Base-by-base conservation (phyloP, 768 basidiomycete genomes). In the Suillus americanus region DNA sequence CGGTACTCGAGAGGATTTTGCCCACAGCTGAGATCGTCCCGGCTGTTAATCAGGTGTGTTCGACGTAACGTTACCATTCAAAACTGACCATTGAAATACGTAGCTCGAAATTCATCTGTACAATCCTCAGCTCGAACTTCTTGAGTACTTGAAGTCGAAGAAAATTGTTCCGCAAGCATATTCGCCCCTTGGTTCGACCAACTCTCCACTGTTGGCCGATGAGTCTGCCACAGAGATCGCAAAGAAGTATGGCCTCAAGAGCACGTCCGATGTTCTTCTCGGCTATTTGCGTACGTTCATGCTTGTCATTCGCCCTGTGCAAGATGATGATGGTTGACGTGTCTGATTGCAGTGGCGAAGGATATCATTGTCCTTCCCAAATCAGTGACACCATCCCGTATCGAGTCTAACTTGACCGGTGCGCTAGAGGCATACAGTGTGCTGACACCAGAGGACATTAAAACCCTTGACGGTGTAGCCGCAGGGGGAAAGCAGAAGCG, bases 101-200 rank as follows among this genome's bases (percentile, higher is more conserved):
- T 65, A 92, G 87, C 81, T 94, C 56, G 90, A 91, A 70, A 76
- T 90, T 20, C 91, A 92, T 71, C 76, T 89, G 28, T 91, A 88
- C 76, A 89, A 90, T 74, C 89, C 90, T 1, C 88, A 93, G 71
- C 89, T 86, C 76, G 82, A 86, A 59, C 83, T 93, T 57, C 62
- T 87, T 48, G 77, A 79, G 13, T 94, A 85, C 77, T 79, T 91
- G 67, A 81, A 82, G 72, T 79, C 82, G 20, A 87, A 92, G 72
- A 81, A 79, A 23, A 94, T 95, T 69, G 77, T 87, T 59, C 81
- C 90, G 0, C 83, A 92, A 73, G 92, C 93, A 1, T 95, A 91
- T 74, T 94, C 90, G 9, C 92, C 94, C 10, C 85, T 94, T 16
- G 92, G 88, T 41, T 90, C 87, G 10, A 81, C 86, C 13, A 82